phyloP scores from a whole-genome alignment of 805 yeast species.

The Spathaspora hagerdaliae region DNA sequence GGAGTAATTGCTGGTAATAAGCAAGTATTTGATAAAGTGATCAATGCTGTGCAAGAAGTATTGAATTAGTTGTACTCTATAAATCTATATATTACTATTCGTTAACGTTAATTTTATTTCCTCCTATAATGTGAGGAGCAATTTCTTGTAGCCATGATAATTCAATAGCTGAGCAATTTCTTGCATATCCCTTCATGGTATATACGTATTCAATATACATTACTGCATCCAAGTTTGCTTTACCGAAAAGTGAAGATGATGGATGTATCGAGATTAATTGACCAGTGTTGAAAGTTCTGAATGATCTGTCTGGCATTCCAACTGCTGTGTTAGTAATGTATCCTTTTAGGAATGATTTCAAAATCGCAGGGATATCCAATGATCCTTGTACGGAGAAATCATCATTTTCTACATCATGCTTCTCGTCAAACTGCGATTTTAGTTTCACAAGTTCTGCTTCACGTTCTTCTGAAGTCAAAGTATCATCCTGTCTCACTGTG shows the following conservation, averaged over 20 bases:
- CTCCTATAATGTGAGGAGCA: conserved; percentile 61
- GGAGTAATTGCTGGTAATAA: conserved; percentile 87
- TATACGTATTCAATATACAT: conserved; percentile 94
- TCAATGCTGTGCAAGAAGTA: conserved; percentile 40
- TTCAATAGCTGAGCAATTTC: conserved; percentile 80
- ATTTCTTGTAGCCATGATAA: conserved; percentile 82
- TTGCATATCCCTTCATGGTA: conserved; percentile 89
- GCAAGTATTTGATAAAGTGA: conserved; percentile 45
- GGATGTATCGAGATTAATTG: conserved; percentile 89
- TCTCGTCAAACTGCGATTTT: conserved; percentile 19
- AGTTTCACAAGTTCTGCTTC: conserved; percentile 22
- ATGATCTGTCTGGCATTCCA: conserved; percentile 92
- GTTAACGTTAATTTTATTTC: conserved; percentile 27
- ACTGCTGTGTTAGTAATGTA: conserved; percentile 86
- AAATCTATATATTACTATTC: conserved; percentile 10
- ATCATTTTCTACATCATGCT: conserved; percentile 14
- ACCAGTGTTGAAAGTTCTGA: conserved; percentile 78
- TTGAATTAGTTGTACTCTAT: conserved; percentile 9
- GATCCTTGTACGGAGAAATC: conserved; percentile 23
- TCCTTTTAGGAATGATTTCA: conserved; percentile 81
- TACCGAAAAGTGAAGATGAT: conserved; percentile 81
- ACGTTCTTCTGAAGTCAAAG: conserved; percentile 20
- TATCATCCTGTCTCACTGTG: conserved; percentile 41
- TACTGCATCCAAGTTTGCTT: conserved; percentile 68
- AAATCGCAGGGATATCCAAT: conserved; percentile 51